Conservation (phyloP, 441 rosid genomes). For the Mallotus repandus region DNA sequence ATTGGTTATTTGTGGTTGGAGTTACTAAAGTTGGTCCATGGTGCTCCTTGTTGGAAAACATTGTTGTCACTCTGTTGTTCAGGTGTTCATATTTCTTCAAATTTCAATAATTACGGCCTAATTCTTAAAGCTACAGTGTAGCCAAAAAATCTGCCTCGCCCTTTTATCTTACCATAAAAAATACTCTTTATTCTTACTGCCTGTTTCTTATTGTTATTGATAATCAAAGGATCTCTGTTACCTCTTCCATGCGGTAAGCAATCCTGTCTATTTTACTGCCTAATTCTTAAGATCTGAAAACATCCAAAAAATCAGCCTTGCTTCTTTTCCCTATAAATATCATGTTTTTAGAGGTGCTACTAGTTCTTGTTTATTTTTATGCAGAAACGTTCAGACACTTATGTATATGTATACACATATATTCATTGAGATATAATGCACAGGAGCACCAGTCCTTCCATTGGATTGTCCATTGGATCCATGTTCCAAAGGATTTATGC, state of each 20-base stretch:
- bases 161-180: not conserved
- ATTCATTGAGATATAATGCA: not conserved
- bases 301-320: no score
- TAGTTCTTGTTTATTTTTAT: not conserved
- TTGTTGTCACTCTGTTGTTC: not conserved
- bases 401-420: not conserved
- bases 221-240: not conserved
- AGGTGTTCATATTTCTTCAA: not conserved
- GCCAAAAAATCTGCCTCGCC: not conserved
- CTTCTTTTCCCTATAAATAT: no score
- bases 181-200: not conserved
- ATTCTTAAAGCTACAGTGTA: not conserved
- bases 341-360: not conserved
- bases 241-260: not conserved
- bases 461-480: not conserved
- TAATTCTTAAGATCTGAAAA: no score
- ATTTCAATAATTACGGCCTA: not conserved
- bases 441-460: not conserved
- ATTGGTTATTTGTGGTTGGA: conserved; percentile 3
- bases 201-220: not conserved
- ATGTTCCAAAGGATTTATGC: not conserved
- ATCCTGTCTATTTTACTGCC: no score
- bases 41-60: not conserved
- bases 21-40: not conserved
- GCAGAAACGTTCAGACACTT: not conserved